A percentile compares a stretch with the other conserved stretches of the same genome.
Conservation (phyloP, 148 eudicot genomes). For the Heliamphora exappendiculata region DNA sequence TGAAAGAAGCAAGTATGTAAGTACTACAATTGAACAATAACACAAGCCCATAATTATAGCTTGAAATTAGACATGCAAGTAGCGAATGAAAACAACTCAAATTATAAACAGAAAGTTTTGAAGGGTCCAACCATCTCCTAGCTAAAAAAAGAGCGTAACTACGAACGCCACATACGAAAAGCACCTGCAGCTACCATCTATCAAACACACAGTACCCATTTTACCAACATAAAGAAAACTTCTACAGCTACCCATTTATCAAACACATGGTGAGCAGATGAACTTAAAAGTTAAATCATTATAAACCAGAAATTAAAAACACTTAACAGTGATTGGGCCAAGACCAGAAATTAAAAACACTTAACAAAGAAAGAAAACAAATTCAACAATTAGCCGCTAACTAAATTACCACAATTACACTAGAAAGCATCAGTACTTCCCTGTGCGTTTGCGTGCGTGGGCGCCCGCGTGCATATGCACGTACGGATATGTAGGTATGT, state of each 20-base stretch:
- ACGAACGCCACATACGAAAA: not conserved
- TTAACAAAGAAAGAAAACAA: not conserved
- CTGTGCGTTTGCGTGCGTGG: not conserved
- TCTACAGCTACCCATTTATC: not conserved
- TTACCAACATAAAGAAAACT: not conserved
- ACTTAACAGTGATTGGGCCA: not conserved
- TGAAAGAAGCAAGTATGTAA: not conserved
- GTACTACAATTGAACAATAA: not conserved
- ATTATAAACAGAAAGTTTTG: not conserved
- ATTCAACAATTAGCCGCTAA: not conserved
- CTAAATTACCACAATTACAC: not conserved
- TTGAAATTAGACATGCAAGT: not conserved
- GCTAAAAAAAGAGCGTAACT: no score
- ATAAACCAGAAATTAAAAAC: no score
- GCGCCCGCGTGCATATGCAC: not conserved
- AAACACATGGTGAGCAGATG: conserved; percentile 14
- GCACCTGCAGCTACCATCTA: not conserved
- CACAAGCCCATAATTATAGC: not conserved
- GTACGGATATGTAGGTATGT: not conserved
- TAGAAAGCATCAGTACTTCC: not conserved
- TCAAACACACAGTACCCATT: no score
- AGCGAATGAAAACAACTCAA: no score
- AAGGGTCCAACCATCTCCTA: not conserved
- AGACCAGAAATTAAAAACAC: not conserved
- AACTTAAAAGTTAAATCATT: not conserved